phyloP scores from a whole-genome alignment of 2,329 filamentous ascomycete genomes.

The Chrysoporthe deuterocubensis region DNA sequence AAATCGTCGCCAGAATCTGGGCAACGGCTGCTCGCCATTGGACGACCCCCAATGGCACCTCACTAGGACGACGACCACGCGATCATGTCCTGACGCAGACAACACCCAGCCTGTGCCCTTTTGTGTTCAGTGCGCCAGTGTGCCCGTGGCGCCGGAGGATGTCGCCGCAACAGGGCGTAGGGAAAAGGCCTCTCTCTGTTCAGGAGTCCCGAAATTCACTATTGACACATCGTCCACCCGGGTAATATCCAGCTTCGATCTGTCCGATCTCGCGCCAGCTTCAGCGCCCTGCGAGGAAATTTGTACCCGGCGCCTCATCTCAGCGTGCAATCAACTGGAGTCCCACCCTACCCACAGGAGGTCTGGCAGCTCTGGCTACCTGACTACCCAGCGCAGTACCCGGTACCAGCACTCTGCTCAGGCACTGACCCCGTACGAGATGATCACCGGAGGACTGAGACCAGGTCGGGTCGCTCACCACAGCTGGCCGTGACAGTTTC shows the following conservation, averaged over 20 bases:
- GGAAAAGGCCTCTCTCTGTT: background rate
- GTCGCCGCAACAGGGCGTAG: background rate
- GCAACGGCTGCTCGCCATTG: conserved; percentile 18
- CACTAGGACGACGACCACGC: conserved; percentile 12
- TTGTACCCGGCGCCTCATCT: conserved; percentile 26
- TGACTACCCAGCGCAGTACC: background rate
- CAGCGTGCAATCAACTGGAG: conserved; percentile 26
- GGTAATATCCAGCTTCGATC: background rate
- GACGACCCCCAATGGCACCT: conserved; percentile 21
- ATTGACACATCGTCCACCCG: background rate
- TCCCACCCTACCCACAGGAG: conserved; percentile 22
- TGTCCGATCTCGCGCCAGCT: conserved; percentile 7
- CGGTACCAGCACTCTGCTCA: conserved; percentile 7
- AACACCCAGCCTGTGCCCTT: conserved; percentile 4
- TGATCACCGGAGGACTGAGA: background rate
- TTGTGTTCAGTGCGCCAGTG: background rate
- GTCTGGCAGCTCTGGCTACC: conserved; percentile 13
- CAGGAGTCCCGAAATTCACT: background rate
- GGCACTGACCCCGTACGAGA: background rate
- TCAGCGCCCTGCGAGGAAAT: conserved; percentile 21
- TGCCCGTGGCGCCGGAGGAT: background rate
- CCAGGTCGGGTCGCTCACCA: background rate
- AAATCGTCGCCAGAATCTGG: conserved; percentile 19
- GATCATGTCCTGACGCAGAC: background rate
- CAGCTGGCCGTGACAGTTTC: background rate